phyloP scores from a whole-genome alignment of 2,329 filamentous ascomycete species.

The Thermothelomyces thermophilus region DNA sequence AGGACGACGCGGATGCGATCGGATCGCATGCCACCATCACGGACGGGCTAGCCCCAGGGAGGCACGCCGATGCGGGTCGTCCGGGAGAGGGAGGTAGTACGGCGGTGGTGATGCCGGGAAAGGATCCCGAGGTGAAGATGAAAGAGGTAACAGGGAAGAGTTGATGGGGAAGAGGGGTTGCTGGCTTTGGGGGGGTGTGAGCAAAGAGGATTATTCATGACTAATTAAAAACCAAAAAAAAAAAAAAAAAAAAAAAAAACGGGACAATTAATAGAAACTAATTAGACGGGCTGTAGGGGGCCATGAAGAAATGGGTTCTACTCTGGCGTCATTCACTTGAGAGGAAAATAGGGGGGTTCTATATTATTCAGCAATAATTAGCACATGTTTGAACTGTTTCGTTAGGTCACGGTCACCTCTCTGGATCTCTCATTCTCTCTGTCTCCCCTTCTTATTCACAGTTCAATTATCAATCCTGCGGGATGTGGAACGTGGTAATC shows the following conservation, averaged over 20 bases:
- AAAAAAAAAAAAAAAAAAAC: too few species aligned
- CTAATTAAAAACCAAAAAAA: too few species aligned
- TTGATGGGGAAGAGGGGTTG: neutral
- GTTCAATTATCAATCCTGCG: conserved; percentile 3
- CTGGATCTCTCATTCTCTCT: too few species aligned
- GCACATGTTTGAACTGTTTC: too few species aligned
- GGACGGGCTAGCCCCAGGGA: conserved; percentile 11
- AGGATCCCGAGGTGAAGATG: neutral
- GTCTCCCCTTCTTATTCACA: neutral
- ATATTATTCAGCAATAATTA: too few species aligned
- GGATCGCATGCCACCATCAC: conserved; percentile 12
- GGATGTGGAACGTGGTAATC: conserved; percentile 15
- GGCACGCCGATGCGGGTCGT: neutral
- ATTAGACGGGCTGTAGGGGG: too few species aligned
- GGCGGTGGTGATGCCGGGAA: too few species aligned
- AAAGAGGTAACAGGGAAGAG: neutral
- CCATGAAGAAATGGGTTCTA: too few species aligned
- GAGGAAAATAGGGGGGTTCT: too few species aligned
- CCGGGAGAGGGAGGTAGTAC: neutral
- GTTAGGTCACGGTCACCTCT: too few species aligned
- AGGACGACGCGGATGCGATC: conserved; percentile 8
- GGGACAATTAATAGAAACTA: too few species aligned
- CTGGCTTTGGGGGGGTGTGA: neutral
- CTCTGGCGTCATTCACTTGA: too few species aligned
- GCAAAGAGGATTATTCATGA: neutral